phyloP scores from a whole-genome alignment of 2,329 filamentous ascomycete genomes.

The Eutypa lata region DNA sequence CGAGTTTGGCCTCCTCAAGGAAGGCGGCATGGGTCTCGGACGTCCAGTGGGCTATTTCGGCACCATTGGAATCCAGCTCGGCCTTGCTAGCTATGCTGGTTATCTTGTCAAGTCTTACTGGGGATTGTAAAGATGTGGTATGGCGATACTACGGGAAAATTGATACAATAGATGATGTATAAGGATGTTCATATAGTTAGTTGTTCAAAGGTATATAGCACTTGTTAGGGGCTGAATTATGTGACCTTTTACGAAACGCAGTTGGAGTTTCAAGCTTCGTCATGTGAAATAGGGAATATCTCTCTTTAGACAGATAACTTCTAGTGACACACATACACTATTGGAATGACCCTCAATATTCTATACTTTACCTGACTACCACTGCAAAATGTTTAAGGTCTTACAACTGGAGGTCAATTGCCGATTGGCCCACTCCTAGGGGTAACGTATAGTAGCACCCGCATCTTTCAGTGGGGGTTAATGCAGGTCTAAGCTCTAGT shows the following conservation, averaged over 20 bases:
- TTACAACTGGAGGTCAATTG: background rate
- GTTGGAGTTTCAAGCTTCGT: no score
- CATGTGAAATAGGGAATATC: no score
- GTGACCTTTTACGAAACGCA: no score
- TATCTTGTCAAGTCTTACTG: conserved; percentile 25
- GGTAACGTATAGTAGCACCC: background rate
- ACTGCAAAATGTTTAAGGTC: no score
- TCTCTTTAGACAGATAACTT: no score
- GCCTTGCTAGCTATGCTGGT: conserved; percentile 25
- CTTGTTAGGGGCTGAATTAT: no score
- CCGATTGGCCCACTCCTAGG: background rate
- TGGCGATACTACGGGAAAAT: background rate
- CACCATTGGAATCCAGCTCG: conserved; percentile 20
- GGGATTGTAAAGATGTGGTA: conserved; percentile 8
- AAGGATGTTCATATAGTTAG: background rate
- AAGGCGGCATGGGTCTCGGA: conserved; percentile 18
- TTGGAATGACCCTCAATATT: no score
- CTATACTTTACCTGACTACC: no score
- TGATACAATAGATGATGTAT: background rate
- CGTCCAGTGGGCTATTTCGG: conserved; percentile 28
- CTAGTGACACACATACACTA: no score
- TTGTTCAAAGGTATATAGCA: background rate
- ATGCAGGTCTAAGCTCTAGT: background rate
- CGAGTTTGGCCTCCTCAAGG: conserved; percentile 23
- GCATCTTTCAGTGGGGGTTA: background rate